A percentile compares a stretch with the other conserved stretches of the same genome.
Conservation (phyloP, 345 rosid genomes). For the Rhodamnia argentea region DNA sequence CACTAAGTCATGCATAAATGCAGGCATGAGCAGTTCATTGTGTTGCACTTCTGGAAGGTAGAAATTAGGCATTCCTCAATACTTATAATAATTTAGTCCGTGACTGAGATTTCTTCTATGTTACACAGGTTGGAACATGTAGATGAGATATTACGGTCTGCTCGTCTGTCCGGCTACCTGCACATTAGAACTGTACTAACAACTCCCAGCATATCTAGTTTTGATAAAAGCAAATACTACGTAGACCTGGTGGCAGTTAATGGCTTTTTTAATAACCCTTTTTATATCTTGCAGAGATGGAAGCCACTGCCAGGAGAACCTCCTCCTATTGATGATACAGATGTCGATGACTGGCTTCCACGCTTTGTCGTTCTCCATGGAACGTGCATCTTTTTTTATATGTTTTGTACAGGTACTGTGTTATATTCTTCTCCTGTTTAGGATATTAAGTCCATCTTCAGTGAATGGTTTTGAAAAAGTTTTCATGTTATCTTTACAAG, state of each 20-base stretch:
- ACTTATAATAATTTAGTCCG: neutral
- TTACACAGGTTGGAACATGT: constrained; percentile 72
- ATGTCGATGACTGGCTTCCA: constrained; percentile 98
- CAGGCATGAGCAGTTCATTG: neutral
- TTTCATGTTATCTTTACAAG: neutral
- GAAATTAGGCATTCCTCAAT: neutral
- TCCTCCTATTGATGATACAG: constrained; percentile 79
- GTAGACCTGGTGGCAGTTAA: neutral
- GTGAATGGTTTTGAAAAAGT: neutral
- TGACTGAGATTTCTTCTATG: neutral
- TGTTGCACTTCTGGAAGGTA: neutral
- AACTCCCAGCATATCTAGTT: neutral
- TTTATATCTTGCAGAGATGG: constrained; percentile 55
- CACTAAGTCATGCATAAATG: neutral
- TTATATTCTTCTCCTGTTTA: neutral
- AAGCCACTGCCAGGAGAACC: constrained; percentile 93
- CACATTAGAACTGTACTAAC: constrained; percentile 63
- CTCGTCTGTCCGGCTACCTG: constrained; percentile 81
- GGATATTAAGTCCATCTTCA: neutral
- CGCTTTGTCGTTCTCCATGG: constrained; percentile 95
- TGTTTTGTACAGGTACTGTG: constrained; percentile 56
- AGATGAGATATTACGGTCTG: constrained; percentile 84
- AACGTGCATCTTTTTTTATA: constrained; percentile 70
- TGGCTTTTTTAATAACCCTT: neutral
- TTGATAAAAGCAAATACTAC: neutral